Percentiles rank a stretch among this genome's conserved stretches.
These are phyloP conservation scores for Phytopythium sindhum DNA, from an alignment of 352 stramenopile genomes.

Conservation along the genomic window DNA sequence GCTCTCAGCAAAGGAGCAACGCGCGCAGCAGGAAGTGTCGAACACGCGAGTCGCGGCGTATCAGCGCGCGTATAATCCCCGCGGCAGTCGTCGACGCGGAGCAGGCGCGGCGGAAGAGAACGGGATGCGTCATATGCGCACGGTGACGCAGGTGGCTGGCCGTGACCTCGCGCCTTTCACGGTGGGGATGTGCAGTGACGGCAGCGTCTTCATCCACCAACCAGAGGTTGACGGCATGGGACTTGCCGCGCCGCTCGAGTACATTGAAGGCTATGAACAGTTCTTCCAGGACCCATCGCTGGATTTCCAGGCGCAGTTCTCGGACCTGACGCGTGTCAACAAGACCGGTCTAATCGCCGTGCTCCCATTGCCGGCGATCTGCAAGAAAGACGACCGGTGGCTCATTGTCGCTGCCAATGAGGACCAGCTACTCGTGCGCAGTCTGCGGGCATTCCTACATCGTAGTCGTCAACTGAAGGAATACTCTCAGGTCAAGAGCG, in stretches of 20 bases:
- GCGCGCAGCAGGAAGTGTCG: slow-evolving; percentile 34
- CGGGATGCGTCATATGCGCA: slow-evolving; percentile 64
- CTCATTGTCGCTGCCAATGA: slow-evolving; percentile 76
- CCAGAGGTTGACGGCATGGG: slow-evolving; percentile 40
- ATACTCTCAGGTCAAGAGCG: slow-evolving; percentile 39
- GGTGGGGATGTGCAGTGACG: slow-evolving; percentile 80
- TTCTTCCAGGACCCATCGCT: slow-evolving; percentile 80
- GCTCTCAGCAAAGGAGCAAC: slow-evolving; percentile 58
- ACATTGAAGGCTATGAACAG: slow-evolving; percentile 76
- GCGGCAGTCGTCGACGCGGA: slow-evolving; percentile 38
- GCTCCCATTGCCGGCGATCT: slow-evolving; percentile 42
- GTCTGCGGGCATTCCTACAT: slow-evolving; percentile 60
- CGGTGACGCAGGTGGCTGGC: slow-evolving; percentile 62
- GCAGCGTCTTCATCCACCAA: slow-evolving; percentile 76
- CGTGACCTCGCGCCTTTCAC: slow-evolving; percentile 60
- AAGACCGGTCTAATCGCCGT: slow-evolving; percentile 63
- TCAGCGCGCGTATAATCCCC: slow-evolving; percentile 40
- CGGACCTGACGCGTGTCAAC: slow-evolving; percentile 72
- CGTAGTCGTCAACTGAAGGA: slow-evolving; percentile 51
- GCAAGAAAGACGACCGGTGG: slow-evolving; percentile 56
- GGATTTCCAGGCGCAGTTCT: slow-evolving; percentile 72
- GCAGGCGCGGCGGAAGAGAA: slow-evolving; percentile 35
- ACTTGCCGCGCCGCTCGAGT: slow-evolving; percentile 62
- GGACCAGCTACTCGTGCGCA: slow-evolving; percentile 67
- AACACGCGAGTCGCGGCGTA: slow-evolving; percentile 25